Evolutionary conservation across 2,329 filamentous ascomycete genomes (phyloP), one percentile per base, ranked within the genome.

Genomic region (Cryphonectria parasitica): DNA sequence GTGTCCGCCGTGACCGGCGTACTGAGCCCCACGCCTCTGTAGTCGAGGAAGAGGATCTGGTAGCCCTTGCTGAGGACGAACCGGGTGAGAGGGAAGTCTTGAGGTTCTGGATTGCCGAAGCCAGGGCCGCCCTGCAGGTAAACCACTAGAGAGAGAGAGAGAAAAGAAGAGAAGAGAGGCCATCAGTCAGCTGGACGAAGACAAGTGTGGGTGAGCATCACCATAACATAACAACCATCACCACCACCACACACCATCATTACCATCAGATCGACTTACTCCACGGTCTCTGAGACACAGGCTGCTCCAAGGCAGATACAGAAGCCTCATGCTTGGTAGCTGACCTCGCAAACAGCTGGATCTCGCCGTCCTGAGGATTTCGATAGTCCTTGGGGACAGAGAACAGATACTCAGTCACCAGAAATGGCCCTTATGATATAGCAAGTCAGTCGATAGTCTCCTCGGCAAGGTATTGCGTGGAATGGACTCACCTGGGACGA

Each of bases 61-160:
- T 97, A 98, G 22, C 95, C 95, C 73, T 91, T 90, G 71, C 91
- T 89, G 7, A 98, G 85, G 69, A 94, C 86, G 41, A 86, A 83
- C 43, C 89, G 87, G n/a, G 92, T 92, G 77, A 94, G 88, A 10
- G 90, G 84, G 72, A 90, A 88, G 71, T 92, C 87, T 77, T 97
- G 91, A 1, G 95, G 95, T 65, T 91, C 84, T 7, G 87, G 84
- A 77, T 93, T 95, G 72, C 91, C 90, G 77, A 92, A 90, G 3
- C 95, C 95, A 0, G 95, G 95, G 0, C 95, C 95, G 73, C 95
- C 95, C 82, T 97, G 91, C 19, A 97, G 86, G 78, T 91, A 97
- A 73, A 95, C 85, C 68, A 91, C 73, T 64, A 22, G 34, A 13
- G 13, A 15, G n/a, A 43, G 62, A 19, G 7, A 22, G 11, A 22